Evolutionary conservation across 1,284 basidiomycete species (phyloP).

Genomic region (Boletus mariae): DNA sequence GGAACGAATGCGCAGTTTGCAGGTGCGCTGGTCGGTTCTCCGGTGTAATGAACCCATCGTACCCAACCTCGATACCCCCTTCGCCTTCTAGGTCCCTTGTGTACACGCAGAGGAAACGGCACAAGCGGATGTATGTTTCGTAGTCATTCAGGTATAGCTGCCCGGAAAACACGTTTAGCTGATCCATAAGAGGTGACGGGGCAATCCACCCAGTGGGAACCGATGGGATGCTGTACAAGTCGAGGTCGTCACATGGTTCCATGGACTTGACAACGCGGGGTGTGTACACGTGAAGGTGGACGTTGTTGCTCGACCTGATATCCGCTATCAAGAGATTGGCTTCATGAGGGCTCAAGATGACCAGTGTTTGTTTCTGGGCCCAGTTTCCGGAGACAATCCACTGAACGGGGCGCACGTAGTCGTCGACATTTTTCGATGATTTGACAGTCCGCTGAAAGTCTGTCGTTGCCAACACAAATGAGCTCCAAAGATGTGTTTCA

Average conservation of each 20-base stretch:
- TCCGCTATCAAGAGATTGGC: constrained; percentile 37
- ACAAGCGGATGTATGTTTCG: background rate
- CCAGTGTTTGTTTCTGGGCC: constrained; percentile 13
- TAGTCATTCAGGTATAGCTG: background rate
- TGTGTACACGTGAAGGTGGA: constrained; percentile 41
- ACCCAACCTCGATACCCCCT: constrained; percentile 15
- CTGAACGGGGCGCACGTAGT: constrained; percentile 40
- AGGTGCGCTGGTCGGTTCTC: background rate
- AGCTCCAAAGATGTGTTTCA: constrained; percentile 2
- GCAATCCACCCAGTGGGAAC: background rate
- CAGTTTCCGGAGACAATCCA: constrained; percentile 36
- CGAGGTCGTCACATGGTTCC: constrained; percentile 37
- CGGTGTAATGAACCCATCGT: constrained; percentile 36
- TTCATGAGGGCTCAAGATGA: constrained; percentile 44
- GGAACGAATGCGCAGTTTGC: background rate
- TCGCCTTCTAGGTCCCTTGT: constrained; percentile 15
- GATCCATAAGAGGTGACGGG: constrained; percentile 1
- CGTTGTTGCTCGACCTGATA: constrained; percentile 32
- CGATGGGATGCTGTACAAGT: constrained; percentile 33
- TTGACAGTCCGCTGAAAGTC: constrained; percentile 23
- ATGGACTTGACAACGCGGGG: constrained; percentile 35
- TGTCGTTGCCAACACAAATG: constrained; percentile 19
- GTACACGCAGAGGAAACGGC: constrained; percentile 1
- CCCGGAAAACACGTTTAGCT: constrained; percentile 29
- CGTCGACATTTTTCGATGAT: background rate